Conservation (phyloP, 2,329 filamentous ascomycete species). For the Fusarium tricinctum region DNA sequence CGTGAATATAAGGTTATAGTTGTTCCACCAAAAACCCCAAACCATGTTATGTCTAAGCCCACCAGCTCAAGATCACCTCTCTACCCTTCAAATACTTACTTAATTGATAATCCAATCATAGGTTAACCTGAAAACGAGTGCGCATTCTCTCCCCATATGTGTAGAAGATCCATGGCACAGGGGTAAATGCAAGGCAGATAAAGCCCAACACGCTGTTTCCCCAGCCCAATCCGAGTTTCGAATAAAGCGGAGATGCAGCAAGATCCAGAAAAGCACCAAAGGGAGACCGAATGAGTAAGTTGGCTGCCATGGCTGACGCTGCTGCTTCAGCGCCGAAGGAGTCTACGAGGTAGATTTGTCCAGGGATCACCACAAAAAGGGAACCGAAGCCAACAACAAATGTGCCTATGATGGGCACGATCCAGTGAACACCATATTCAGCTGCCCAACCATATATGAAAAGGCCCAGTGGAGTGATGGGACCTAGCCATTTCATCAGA, state of each 20-base stretch:
- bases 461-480: conserved; percentile 67
- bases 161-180: conserved; percentile 37
- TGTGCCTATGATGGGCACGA: conserved; percentile 70
- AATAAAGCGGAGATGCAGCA: conserved; percentile 24
- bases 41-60: too few relatives aligned
- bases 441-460: conserved; percentile 72
- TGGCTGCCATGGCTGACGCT: conserved; percentile 46
- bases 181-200: conserved; percentile 33
- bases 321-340: conserved; percentile 42
- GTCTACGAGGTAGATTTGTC: conserved; percentile 48
- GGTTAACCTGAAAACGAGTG: conserved; percentile 23
- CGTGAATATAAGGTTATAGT: too few relatives aligned
- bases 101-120: conserved; percentile 2
- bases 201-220: conserved; percentile 40
- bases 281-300: conserved; percentile 53
- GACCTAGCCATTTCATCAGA: conserved; percentile 67
- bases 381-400: conserved; percentile 63
- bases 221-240: conserved; percentile 29
- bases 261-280: conserved; percentile 40
- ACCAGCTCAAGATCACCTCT: too few relatives aligned
- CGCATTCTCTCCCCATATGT: conserved; percentile 31
- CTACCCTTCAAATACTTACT: too few relatives aligned
- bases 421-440: conserved; percentile 66
- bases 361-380: conserved; percentile 53
- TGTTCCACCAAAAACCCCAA: too few relatives aligned